Conservation (phyloP, 495 filamentous ascomycete genomes). For the Neurospora sp. region DNA sequence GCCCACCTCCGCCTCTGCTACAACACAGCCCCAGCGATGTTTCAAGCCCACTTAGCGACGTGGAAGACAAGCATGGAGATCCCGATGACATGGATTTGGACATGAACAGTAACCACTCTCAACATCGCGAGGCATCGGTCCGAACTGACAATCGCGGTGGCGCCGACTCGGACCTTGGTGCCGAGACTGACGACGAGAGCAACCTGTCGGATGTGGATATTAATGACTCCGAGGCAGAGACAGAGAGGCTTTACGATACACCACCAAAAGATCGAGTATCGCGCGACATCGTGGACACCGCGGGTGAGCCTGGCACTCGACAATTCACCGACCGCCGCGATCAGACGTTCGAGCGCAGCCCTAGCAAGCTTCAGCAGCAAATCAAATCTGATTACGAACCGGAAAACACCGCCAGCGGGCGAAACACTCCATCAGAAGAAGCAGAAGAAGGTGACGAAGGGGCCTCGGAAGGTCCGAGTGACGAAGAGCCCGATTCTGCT, state of each 20-base stretch:
- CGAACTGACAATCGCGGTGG: slow-evolving; percentile 16
- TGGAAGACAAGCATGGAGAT: slow-evolving; percentile 59
- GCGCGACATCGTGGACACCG: slow-evolving; percentile 48
- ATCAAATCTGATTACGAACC: slow-evolving; percentile 24
- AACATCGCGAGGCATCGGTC: neutral
- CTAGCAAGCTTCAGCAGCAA: slow-evolving; percentile 55
- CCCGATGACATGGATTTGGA: slow-evolving; percentile 35
- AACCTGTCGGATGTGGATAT: slow-evolving; percentile 48
- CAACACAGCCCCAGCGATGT: slow-evolving; percentile 29
- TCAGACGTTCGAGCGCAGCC: slow-evolving; percentile 45
- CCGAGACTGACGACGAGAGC: slow-evolving; percentile 22
- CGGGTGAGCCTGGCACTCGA: slow-evolving; percentile 25
- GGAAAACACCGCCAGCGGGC: slow-evolving; percentile 27
- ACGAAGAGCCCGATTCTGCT: slow-evolving; percentile 19
- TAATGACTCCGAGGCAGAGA: slow-evolving; percentile 96
- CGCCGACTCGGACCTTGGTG: slow-evolving; percentile 21
- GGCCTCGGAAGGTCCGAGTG: slow-evolving; percentile 24
- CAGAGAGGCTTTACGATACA: slow-evolving; percentile 87
- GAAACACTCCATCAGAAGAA: slow-evolving; percentile 33
- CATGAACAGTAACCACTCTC: slow-evolving; percentile 18
- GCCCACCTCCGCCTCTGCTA: slow-evolving; percentile 31
- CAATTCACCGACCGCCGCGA: slow-evolving; percentile 26
- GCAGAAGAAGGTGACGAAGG: slow-evolving; percentile 33
- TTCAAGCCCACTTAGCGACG: slow-evolving; percentile 78
- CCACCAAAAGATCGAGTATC: slow-evolving; percentile 61